These are phyloP conservation scores for Deinandra increscens DNA, from an alignment of 129 eudicot genomes.

Conservation along the genomic window DNA sequence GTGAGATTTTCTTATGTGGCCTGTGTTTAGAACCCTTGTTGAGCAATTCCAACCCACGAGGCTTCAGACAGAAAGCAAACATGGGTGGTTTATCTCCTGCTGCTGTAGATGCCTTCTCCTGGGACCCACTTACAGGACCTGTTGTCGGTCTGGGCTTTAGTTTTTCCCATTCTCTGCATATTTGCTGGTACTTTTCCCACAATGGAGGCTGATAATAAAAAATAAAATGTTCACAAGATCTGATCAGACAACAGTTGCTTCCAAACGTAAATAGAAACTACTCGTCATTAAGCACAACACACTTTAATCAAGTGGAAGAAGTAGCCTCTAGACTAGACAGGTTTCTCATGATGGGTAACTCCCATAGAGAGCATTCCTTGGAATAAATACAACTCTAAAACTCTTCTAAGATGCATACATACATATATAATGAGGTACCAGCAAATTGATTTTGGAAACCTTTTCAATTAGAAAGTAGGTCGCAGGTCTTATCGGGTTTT, in stretches of 20 bases:
- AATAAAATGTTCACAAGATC: background rate
- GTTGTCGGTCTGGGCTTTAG: constrained; percentile 35
- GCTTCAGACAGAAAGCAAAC: constrained; percentile 91
- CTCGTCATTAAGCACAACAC: background rate
- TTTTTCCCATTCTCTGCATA: constrained; percentile 75
- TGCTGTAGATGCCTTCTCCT: constrained; percentile 50
- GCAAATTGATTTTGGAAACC: too few species aligned
- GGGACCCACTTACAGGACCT: constrained; percentile 46
- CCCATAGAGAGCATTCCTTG: background rate
- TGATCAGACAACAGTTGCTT: background rate
- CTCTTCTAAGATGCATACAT: background rate
- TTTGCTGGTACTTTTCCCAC: constrained; percentile 87
- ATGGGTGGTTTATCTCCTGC: constrained; percentile 73
- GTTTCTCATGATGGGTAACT: background rate
- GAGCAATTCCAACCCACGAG: constrained; percentile 75
- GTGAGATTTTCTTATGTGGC: constrained; percentile 67
- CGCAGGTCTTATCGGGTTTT: too few species aligned
- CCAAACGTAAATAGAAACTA: background rate
- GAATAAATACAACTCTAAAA: background rate
- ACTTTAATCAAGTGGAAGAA: background rate
- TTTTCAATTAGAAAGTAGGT: too few species aligned
- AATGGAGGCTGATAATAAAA: constrained; percentile 74
- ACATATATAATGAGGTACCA: background rate
- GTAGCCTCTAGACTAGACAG: background rate
- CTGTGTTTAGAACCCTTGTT: constrained; percentile 85